Base-by-base conservation (phyloP, 2,329 filamentous ascomycete species). In the Botrytis sinoallii region DNA sequence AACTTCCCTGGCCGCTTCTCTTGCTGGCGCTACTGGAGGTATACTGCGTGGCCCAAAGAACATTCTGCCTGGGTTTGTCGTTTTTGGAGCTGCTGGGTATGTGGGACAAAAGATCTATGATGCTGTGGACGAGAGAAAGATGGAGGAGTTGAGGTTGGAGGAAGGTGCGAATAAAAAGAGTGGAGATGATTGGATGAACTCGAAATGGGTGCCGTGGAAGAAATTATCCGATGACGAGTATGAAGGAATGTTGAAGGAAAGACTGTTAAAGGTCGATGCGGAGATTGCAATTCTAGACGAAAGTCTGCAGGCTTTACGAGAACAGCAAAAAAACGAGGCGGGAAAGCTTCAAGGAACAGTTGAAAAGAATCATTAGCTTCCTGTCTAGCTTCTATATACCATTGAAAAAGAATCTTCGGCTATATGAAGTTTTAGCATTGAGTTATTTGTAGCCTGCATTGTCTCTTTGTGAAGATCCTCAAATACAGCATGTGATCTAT, bases 241-340 rank as follows among this genome's bases (percentile, higher is more conserved):
- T 79, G 87, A 88, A 74, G 83, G 86, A 1, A 89, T 94, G 83
- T 84, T 96, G 79, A 85, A 86, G 44, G 92, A 95, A 81, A 93
- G 91, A 82, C 83, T 94, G 59, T 81, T 95, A 40, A 87, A 85
- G 75, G 83, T 95, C 4, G 91, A 96, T 76, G 92, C 89, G 1
- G 92, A 95, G 75, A 94, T 96, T 81, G 90, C 92, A 0, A 82
- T 96, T 8, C 85, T 95, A 52, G 92, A 96, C 78, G 93, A 95
- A 71, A 90, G 89, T 79, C 93, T 96, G 77, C 87, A 85, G 66
- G 85, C 73, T 72, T 52, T 70, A 42, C 44, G 46, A 10, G 59
- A 55, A 32, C 66, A 71, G 46, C 65, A 74, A 70, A 77, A 67
- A 18, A 64, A 35, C 7, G 61, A 70, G 55, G 29, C 42, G 25